phyloP scores from a whole-genome alignment of 2,329 filamentous ascomycete genomes.

The Alternaria arbusti region DNA sequence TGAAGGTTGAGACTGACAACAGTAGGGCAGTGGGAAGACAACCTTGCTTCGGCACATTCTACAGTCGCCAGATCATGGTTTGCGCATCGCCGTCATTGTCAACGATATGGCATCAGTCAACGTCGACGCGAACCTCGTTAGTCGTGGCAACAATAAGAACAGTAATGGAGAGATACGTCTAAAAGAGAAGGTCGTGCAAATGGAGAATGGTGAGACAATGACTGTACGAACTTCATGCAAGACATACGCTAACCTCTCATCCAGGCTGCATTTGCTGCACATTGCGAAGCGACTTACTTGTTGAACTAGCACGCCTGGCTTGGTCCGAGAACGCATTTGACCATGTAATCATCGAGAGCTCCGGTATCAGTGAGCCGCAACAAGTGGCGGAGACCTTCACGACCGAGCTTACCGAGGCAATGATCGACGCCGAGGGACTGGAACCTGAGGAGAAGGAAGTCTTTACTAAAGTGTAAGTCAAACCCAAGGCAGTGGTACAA shows the following conservation, averaged over 20 bases:
- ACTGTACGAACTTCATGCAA: neutral
- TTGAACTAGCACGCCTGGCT: constrained; percentile 70
- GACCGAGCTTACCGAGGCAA: constrained; percentile 53
- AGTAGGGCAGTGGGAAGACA: constrained; percentile 72
- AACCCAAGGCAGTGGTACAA: constrained; percentile 29
- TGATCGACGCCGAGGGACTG: constrained; percentile 52
- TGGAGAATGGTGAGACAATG: constrained; percentile 58
- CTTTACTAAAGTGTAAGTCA: constrained; percentile 57
- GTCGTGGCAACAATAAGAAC: constrained; percentile 42
- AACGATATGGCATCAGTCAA: constrained; percentile 71
- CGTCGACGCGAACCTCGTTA: constrained; percentile 68
- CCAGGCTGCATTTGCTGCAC: constrained; percentile 76
- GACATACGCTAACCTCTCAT: constrained; percentile 35
- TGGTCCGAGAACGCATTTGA: constrained; percentile 67
- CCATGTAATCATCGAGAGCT: constrained; percentile 75
- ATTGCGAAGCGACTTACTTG: constrained; percentile 71
- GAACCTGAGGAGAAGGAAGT: constrained; percentile 55
- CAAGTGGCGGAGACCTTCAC: constrained; percentile 79
- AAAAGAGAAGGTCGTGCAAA: constrained; percentile 69
- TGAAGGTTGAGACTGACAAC: constrained; percentile 3
- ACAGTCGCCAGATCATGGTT: constrained; percentile 66
- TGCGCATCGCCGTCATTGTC: constrained; percentile 74
- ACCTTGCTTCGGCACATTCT: constrained; percentile 74
- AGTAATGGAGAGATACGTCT: constrained; percentile 56
- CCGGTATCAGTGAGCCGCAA: constrained; percentile 74